phyloP scores from a whole-genome alignment of 257 asterid species.

The Pogostemon cablin region DNA sequence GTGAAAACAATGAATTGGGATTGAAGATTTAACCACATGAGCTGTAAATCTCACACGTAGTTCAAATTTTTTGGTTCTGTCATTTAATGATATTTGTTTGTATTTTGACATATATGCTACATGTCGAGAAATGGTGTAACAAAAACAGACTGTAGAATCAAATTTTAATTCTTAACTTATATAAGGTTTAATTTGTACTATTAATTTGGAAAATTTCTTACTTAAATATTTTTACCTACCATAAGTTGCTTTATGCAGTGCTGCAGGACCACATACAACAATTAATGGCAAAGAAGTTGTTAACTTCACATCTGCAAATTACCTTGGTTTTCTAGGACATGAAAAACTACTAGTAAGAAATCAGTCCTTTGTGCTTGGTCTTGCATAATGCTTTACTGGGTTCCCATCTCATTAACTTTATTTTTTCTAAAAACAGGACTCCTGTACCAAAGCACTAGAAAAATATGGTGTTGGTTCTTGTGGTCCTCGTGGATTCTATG shows the following conservation, averaged over 20 bases:
- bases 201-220: conserved; percentile 1
- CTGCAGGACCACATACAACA: conserved; percentile 79
- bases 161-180: neutral
- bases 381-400: conserved; percentile 2
- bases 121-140: neutral
- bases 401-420: conserved; percentile 19
- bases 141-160: neutral
- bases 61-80: neutral
- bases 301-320: conserved; percentile 82
- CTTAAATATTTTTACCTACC: conserved; percentile 2
- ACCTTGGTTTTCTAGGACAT: conserved; percentile 76
- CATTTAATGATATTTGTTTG: neutral
- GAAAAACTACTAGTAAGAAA: conserved; percentile 66
- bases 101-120: neutral
- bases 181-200: neutral
- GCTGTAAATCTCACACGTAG: neutral
- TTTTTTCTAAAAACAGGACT: conserved; percentile 53
- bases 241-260: conserved; percentile 52
- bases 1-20: conserved; percentile 14
- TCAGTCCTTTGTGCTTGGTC: conserved; percentile 23
- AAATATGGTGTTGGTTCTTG: conserved; percentile 95
- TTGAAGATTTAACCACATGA: neutral
- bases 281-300: conserved; percentile 66
- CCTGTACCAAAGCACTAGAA: conserved; percentile 80
- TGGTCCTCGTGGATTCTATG: conserved; percentile 93